These are phyloP conservation scores for Candida palmyrensis DNA, from an alignment of 805 yeast species.

Conservation along the genomic window DNA sequence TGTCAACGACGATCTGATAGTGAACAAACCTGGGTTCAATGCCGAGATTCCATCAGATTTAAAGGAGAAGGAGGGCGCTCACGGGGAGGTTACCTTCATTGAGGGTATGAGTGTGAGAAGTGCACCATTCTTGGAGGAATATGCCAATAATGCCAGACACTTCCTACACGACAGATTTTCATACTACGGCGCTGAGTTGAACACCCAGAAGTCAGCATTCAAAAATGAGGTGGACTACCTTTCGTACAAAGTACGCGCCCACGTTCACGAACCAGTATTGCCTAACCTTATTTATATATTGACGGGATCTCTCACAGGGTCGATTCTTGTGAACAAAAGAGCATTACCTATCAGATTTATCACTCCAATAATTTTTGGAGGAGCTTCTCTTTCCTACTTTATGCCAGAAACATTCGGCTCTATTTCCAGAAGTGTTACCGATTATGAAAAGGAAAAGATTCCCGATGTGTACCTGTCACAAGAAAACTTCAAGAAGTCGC, in stretches of 20 bases:
- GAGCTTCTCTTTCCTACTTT: constrained; percentile 37
- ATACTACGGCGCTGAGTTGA: constrained; percentile 37
- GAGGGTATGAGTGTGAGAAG: constrained; percentile 54
- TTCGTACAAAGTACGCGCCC: constrained; percentile 21
- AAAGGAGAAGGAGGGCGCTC: constrained; percentile 32
- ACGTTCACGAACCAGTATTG: constrained; percentile 49
- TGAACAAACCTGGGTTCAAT: constrained; percentile 47
- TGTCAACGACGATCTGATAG: constrained; percentile 44
- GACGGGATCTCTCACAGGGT: constrained; percentile 52
- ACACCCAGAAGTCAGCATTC: constrained; percentile 43
- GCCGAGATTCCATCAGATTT: constrained; percentile 31
- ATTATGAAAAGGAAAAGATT: constrained; percentile 21
- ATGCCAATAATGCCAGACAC: constrained; percentile 34
- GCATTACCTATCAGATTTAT: constrained; percentile 45
- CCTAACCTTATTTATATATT: constrained; percentile 52
- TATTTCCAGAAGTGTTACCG: constrained; percentile 17
- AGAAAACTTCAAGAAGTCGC: constrained; percentile 8
- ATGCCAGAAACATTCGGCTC: constrained; percentile 48
- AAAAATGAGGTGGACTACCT: constrained; percentile 36
- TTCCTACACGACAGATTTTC: constrained; percentile 34
- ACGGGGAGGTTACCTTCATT: constrained; percentile 36
- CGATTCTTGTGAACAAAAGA: constrained; percentile 46
- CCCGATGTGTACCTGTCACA: constrained; percentile 30
- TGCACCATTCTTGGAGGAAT: constrained; percentile 42
- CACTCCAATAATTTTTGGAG: constrained; percentile 48